Percentiles rank a stretch among this genome's conserved stretches.
phyloP scores from a whole-genome alignment of 176 grass and related monocot genomes.

The Carex myosuroides region DNA sequence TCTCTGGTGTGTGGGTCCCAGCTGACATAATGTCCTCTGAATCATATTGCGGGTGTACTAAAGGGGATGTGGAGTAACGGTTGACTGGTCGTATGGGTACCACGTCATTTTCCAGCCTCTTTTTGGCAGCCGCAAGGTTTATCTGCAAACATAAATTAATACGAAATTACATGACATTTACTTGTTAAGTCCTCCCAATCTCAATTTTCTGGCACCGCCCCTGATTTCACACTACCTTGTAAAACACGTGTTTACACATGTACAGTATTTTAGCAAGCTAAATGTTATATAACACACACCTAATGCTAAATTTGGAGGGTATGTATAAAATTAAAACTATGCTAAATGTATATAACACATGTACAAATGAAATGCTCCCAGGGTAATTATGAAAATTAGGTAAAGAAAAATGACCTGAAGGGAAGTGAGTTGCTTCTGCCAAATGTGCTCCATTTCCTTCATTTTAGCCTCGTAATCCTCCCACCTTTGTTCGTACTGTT shows the following conservation, averaged over 20 bases:
- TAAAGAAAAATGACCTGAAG: slow-evolving; percentile 56
- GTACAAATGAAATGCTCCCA: neutral
- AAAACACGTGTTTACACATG: neutral
- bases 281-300: neutral
- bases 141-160: slow-evolving; percentile 28
- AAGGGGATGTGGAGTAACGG: slow-evolving; percentile 15
- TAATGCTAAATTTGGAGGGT: neutral
- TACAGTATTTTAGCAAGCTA: neutral
- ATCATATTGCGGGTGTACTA: slow-evolving; percentile 41
- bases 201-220: no score
- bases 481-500: slow-evolving; percentile 88
- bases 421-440: slow-evolving; percentile 84
- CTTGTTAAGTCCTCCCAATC: no score
- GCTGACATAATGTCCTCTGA: slow-evolving; percentile 60
- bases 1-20: slow-evolving; percentile 48
- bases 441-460: slow-evolving; percentile 80
- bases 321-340: neutral
- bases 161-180: no score
- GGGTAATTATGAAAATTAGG: slow-evolving; percentile 3
- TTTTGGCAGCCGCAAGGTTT: slow-evolving; percentile 73
- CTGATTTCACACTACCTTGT: neutral
- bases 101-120: slow-evolving; percentile 45
- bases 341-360: neutral
- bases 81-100: slow-evolving; percentile 2
- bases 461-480: slow-evolving; percentile 82